Evolutionary conservation across 2,329 filamentous ascomycete genomes (phyloP).

Genomic region (Thielaviopsis ethacetica): DNA sequence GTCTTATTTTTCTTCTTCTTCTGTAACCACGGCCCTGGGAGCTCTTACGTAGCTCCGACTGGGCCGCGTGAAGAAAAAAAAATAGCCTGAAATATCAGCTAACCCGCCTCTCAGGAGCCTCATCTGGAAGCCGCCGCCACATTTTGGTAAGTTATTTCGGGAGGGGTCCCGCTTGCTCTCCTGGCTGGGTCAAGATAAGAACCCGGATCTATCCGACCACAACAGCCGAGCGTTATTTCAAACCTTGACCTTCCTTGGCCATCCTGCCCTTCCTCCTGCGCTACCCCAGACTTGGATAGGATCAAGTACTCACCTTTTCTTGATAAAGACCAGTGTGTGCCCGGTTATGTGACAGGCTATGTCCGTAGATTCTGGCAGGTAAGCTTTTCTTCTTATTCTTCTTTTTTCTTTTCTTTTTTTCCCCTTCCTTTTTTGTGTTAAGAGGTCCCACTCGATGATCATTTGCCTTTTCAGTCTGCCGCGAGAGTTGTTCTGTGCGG

Average conservation of each 20-base stretch:
- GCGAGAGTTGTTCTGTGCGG: too few species aligned
- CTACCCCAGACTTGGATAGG: not conserved
- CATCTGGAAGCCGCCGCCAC: slow-evolving; percentile 96
- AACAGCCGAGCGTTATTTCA: too few species aligned
- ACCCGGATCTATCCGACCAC: too few species aligned
- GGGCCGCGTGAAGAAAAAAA: too few species aligned
- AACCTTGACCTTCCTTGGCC: not conserved
- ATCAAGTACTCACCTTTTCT: not conserved
- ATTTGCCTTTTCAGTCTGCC: not conserved
- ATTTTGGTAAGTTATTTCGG: slow-evolving; percentile 51
- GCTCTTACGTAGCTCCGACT: too few species aligned
- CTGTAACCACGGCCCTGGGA: too few species aligned
- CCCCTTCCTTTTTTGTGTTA: slow-evolving; percentile 1
- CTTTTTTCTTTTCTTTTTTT: slow-evolving; percentile 1
- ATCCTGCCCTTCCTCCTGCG: slow-evolving; percentile 2
- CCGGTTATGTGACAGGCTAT: slow-evolving; percentile 85
- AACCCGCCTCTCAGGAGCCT: slow-evolving; percentile 42
- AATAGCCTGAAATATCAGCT: not conserved
- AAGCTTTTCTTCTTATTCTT: slow-evolving; percentile 20
- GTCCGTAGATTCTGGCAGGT: slow-evolving; percentile 98
- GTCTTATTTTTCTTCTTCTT: too few species aligned
- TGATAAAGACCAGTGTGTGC: slow-evolving; percentile 56
- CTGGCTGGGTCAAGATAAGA: too few species aligned
- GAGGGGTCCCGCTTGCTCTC: too few species aligned
- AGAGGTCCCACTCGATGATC: not conserved